Base-by-base conservation (phyloP, 768 basidiomycete genomes). In the Leccinum pellstonianum region DNA sequence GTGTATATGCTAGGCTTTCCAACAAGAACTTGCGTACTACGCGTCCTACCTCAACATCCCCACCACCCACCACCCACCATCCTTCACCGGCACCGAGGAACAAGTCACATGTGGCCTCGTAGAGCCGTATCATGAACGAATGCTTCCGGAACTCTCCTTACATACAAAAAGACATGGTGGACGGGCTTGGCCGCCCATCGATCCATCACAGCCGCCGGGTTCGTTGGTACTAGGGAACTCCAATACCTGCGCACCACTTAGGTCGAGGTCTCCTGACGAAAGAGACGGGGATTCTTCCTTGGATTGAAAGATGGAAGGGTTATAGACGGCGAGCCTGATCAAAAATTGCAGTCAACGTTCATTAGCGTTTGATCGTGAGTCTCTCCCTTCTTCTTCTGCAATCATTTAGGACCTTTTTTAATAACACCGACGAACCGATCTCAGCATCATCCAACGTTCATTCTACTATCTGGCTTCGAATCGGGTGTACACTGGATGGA, bases 161-260 rank as follows among this genome's bases (percentile, higher is more conserved):
- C 72, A 85, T 90, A 67, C 85, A 88, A 63, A 74, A 92, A 91
- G 56, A 99, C 81, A 68, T 93, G 83, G 33, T 86, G 84, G 21
- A 95, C 86, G 7, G 94, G 90, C 73, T 99, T 97, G 7, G 97
- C 93, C 3, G 86, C 82, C 97, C 97, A 98, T 60, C 95, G 86
- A 61, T 93, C 92, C 37, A 83, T 98, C 55, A 84, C 33, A 33
- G 65, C 86, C 12, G 86, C 86, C 12, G 86, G 77, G 17, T 86
- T 86, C 2, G 87, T 82, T 10, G 95, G 96, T 3, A 97, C 29
- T 29, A 29, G 80, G 1, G 94, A 93, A 33, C 33, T 10, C 33
- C 33, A 12, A 33, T 11, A 12, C 33, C 10, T 33, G 33, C 33
- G 59, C 48, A 56, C 55, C 74, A 74, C 50, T 76, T 63, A 35